These are phyloP conservation scores for Mycena galericulata DNA, from an alignment of 768 basidiomycete species.

Conservation along the genomic window DNA sequence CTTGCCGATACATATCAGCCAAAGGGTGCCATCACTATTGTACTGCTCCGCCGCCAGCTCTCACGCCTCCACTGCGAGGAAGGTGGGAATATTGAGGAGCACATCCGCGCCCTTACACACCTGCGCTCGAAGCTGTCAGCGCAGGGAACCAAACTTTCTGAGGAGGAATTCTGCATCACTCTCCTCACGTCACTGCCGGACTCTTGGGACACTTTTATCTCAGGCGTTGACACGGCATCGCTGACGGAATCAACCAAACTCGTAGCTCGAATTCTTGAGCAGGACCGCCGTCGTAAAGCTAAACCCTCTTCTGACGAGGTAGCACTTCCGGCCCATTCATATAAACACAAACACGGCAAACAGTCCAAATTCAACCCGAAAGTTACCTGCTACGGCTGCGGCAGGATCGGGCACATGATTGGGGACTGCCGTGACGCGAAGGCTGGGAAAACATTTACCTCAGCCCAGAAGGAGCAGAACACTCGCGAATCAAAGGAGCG, in stretches of 20 bases:
- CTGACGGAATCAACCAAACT: conserved; percentile 33
- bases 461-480: conserved; percentile 18
- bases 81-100: conserved; percentile 40
- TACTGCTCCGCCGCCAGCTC: conserved; percentile 9
- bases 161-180: conserved; percentile 29
- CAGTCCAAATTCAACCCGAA: conserved; percentile 10
- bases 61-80: conserved; percentile 3
- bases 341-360: conserved; percentile 5
- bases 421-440: conserved; percentile 10
- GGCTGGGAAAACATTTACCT: conserved; percentile 13
- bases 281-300: conserved; percentile 30
- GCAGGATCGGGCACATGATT: conserved; percentile 9
- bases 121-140: conserved; percentile 37
- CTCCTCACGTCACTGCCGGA: neutral
- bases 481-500: conserved; percentile 9
- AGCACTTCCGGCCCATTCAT: conserved; percentile 4
- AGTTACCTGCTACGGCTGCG: conserved; percentile 5
- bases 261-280: conserved; percentile 39
- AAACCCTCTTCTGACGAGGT: conserved; percentile 15
- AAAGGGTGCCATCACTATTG: conserved; percentile 12
- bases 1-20: conserved; percentile 43
- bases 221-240: conserved; percentile 33
- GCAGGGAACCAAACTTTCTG: conserved; percentile 37
- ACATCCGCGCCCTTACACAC: conserved; percentile 43
- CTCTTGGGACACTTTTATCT: conserved; percentile 46